These are phyloP conservation scores for Gamsiella multidivaricata DNA, from an alignment of 192 early-diverging fungal genomes.

Conservation along the genomic window DNA sequence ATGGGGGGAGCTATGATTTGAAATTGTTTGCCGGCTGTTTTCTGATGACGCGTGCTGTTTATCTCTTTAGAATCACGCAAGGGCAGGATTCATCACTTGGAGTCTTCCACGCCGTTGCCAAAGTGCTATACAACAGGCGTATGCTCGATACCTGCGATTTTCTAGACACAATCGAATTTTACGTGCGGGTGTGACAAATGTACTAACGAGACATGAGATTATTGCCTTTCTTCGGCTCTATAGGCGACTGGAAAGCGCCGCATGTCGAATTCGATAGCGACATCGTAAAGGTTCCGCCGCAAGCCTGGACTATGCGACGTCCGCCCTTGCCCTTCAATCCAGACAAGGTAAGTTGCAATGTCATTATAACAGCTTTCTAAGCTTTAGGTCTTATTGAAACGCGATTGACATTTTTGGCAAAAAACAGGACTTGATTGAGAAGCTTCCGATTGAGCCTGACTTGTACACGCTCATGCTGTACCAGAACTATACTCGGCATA, in stretches of 20 bases:
- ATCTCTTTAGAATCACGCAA: neutral
- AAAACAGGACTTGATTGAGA: conserved; percentile 56
- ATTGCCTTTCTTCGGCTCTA: neutral
- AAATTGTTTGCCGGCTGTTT: too few relatives aligned
- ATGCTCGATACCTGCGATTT: neutral
- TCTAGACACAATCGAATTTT: too few relatives aligned
- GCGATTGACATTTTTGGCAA: neutral
- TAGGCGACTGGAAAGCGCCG: conserved; percentile 27
- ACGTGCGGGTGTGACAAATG: too few relatives aligned
- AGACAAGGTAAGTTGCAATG: conserved; percentile 23
- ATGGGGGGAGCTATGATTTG: neutral
- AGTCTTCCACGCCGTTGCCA: conserved; percentile 73
- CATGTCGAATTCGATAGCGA: conserved; percentile 21
- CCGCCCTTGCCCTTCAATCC: conserved; percentile 36
- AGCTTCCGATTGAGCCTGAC: conserved; percentile 63
- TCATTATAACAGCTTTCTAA: too few relatives aligned
- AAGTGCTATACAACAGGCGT: conserved; percentile 70
- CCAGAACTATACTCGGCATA: conserved; percentile 66
- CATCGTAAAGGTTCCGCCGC: conserved; percentile 22
- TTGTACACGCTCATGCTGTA: conserved; percentile 67
- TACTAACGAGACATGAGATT: too few relatives aligned
- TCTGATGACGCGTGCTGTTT: neutral
- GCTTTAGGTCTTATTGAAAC: neutral
- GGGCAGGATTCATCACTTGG: conserved; percentile 59
- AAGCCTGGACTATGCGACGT: conserved; percentile 19